Evolutionary conservation across 495 filamentous ascomycete genomes (phyloP).

Genomic region (Neurospora terricola): DNA sequence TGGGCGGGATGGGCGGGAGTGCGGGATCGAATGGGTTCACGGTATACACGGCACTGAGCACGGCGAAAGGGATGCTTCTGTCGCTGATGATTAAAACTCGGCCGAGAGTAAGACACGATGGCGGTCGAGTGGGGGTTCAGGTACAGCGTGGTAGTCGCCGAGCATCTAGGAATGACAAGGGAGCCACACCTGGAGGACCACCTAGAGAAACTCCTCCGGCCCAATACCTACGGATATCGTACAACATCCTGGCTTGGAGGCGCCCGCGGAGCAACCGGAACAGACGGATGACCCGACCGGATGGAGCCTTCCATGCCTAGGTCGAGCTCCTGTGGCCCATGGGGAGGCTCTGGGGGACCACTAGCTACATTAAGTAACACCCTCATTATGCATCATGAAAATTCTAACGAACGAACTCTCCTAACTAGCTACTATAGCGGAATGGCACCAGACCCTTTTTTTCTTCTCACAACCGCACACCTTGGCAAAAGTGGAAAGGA

Average conservation of each 20-base stretch:
- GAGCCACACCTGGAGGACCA: neutral
- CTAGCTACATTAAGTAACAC: neutral
- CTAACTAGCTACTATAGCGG: neutral
- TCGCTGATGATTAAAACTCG: neutral
- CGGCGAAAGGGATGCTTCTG: neutral
- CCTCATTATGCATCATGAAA: neutral
- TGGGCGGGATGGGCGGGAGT: neutral
- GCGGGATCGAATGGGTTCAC: neutral
- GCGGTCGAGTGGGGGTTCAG: neutral
- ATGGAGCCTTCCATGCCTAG: conserved; percentile 6
- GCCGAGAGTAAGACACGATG: neutral
- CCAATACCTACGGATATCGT: neutral
- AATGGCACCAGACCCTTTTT: conserved; percentile 1
- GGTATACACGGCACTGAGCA: neutral
- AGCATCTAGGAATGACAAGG: neutral
- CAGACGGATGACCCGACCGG: conserved; percentile 17
- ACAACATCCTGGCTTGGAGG: conserved; percentile 1
- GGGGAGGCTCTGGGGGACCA: conserved; percentile 1
- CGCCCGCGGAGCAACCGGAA: conserved; percentile 12
- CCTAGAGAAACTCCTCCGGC: neutral
- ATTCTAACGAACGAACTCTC: neutral
- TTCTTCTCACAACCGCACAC: neutral
- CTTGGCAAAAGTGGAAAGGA: neutral
- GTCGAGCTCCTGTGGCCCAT: neutral
- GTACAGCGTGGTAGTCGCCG: neutral